phyloP scores from a whole-genome alignment of 805 yeast species.

The Wilhelminamyces savonicus region DNA sequence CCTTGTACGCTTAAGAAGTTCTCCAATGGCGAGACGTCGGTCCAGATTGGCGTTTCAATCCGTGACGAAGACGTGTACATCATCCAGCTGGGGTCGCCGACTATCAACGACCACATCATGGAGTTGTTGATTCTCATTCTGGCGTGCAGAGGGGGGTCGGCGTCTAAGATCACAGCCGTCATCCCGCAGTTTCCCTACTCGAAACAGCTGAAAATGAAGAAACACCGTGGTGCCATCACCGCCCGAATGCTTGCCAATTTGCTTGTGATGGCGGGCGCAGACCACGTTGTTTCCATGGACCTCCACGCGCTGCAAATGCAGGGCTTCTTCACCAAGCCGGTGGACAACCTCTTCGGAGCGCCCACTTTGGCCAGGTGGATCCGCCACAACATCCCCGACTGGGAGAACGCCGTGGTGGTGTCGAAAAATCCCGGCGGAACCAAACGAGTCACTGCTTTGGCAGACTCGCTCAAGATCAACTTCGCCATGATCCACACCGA shows the following conservation, averaged over 20 bases:
- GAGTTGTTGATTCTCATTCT: constrained; percentile 87
- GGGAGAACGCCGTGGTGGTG: constrained; percentile 86
- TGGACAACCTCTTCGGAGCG: constrained; percentile 92
- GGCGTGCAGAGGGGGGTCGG: constrained; percentile 97
- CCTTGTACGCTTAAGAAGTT: constrained; percentile 88
- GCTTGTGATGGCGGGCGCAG: constrained; percentile 97
- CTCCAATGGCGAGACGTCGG: constrained; percentile 96
- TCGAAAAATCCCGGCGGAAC: constrained; percentile 99
- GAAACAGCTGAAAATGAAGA: constrained; percentile 96
- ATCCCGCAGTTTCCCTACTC: constrained; percentile 95
- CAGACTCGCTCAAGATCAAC: constrained; percentile 92
- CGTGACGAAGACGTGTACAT: constrained; percentile 94
- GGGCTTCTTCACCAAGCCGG: constrained; percentile 96
- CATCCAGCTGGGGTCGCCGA: constrained; percentile 83
- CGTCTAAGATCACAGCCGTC: constrained; percentile 95
- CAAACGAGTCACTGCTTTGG: constrained; percentile 93
- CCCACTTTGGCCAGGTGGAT: constrained; percentile 97
- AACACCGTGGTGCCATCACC: constrained; percentile 97
- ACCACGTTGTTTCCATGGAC: constrained; percentile 97
- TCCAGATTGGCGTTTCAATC: constrained; percentile 89
- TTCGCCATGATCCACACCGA: constrained; percentile 99
- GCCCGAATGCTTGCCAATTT: constrained; percentile 97
- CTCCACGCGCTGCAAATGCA: constrained; percentile 97
- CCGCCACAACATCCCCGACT: constrained; percentile 79
- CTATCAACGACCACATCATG: constrained; percentile 90